These are phyloP conservation scores for Sphagnum fallax DNA, from an alignment of 228 moss, liverwort and hornwort genomes.

Conservation along the genomic window DNA sequence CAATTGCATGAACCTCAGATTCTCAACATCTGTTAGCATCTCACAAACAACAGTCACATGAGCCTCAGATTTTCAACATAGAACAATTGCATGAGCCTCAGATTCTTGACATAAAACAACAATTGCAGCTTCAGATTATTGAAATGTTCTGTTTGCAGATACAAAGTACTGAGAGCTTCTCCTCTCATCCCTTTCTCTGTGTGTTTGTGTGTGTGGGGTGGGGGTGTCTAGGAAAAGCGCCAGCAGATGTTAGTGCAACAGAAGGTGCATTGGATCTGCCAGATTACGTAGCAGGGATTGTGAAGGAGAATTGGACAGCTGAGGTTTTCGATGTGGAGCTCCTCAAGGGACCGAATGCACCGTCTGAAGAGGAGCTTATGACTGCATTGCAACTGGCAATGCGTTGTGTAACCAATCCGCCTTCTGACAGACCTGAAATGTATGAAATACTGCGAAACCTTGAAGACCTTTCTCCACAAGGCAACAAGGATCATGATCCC, in stretches of 20 bases:
- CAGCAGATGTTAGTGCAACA: conserved; percentile 70
- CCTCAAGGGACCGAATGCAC: conserved; percentile 68
- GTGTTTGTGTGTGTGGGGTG: too few species aligned
- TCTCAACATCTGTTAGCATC: too few species aligned
- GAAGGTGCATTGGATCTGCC: conserved; percentile 78
- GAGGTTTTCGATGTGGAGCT: conserved; percentile 93
- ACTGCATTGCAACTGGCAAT: conserved; percentile 85
- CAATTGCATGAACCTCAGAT: too few species aligned
- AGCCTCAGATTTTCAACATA: too few species aligned
- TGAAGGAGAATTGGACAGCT: conserved; percentile 97
- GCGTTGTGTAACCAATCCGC: conserved; percentile 79
- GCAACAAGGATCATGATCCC: too few species aligned
- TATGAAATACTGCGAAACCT: conserved; percentile 62
- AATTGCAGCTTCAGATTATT: too few species aligned
- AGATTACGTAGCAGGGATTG: conserved; percentile 85
- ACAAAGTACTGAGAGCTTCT: too few species aligned
- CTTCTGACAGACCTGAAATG: conserved; percentile 75
- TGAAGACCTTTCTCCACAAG: conserved; percentile 34
- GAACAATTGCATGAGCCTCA: too few species aligned
- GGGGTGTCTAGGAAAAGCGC: conserved; percentile 46
- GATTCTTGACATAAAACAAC: too few species aligned
- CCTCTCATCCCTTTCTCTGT: too few species aligned
- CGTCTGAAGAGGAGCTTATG: conserved; percentile 83
- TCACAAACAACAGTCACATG: too few species aligned
- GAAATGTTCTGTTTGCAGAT: neutral